phyloP scores from a whole-genome alignment of 1,139 yeast genomes.

The Kodamaea suecica region DNA sequence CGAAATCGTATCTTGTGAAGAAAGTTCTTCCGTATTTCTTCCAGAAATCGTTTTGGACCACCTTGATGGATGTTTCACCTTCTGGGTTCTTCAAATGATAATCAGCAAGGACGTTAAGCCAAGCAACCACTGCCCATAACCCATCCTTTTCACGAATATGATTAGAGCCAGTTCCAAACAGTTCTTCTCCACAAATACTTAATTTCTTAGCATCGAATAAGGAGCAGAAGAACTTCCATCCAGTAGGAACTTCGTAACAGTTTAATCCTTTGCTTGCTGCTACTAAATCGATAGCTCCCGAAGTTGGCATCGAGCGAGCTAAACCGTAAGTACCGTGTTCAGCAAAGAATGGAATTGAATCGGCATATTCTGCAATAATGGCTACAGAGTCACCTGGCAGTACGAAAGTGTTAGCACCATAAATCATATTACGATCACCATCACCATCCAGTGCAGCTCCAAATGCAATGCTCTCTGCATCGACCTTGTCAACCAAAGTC shows the following conservation, averaged over 20 bases:
- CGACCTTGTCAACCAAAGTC: constrained; percentile 82
- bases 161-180: constrained; percentile 96
- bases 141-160: constrained; percentile 98
- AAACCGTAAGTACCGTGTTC: constrained; percentile 85
- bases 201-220: constrained; percentile 88
- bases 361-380: constrained; percentile 90
- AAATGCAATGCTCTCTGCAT: constrained; percentile 73
- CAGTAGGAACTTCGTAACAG: constrained; percentile 95
- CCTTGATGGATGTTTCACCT: constrained; percentile 61
- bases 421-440: constrained; percentile 98
- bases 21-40: constrained; percentile 92
- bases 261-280: constrained; percentile 74
- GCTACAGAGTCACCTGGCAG: constrained; percentile 99
- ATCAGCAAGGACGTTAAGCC: constrained; percentile 93
- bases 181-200: constrained; percentile 97
- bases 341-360: constrained; percentile 83
- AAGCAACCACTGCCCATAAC: constrained; percentile 94
- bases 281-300: constrained; percentile 89
- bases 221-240: constrained; percentile 98
- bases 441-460: constrained; percentile 99
- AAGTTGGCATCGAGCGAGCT: constrained; percentile 98
- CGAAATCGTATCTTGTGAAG: constrained; percentile 94
- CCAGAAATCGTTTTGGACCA: constrained; percentile 89
- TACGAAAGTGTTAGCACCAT: constrained; percentile 92
- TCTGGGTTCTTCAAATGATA: constrained; percentile 59